These are phyloP conservation scores for Aphanomyces astaci DNA, from an alignment of 352 stramenopile genomes.

Conservation along the genomic window DNA sequence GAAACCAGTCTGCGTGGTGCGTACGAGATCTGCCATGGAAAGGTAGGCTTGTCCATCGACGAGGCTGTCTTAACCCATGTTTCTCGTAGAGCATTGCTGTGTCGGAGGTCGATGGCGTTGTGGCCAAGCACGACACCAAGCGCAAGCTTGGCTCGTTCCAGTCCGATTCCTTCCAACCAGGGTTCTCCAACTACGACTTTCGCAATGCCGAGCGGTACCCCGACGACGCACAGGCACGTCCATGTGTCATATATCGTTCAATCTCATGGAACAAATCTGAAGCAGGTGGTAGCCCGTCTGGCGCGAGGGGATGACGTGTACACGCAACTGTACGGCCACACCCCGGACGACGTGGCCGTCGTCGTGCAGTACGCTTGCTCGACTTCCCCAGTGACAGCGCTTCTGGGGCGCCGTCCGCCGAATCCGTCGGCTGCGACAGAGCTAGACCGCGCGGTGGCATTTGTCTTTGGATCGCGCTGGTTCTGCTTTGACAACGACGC, in stretches of 20 bases:
- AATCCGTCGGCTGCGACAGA: not conserved
- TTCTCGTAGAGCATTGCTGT: not conserved
- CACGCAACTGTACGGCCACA: conserved; percentile 45
- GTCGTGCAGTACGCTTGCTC: conserved; percentile 68
- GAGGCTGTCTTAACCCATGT: not conserved
- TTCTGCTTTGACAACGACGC: conserved; percentile 59
- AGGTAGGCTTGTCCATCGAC: not conserved
- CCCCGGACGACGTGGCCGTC: not conserved
- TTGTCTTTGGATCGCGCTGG: conserved; percentile 52
- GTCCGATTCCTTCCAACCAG: not conserved
- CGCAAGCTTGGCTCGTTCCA: not conserved
- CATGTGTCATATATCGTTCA: too few species aligned
- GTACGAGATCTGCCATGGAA: conserved; percentile 51
- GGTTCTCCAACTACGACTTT: not conserved
- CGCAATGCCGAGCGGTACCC: not conserved
- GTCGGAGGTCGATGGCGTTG: not conserved
- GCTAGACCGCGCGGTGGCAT: conserved; percentile 28
- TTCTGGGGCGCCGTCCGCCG: conserved; percentile 44
- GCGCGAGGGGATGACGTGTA: conserved; percentile 42
- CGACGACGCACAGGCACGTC: conserved; percentile 20
- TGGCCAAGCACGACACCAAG: not conserved
- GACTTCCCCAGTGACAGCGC: conserved; percentile 34
- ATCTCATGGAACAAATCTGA: too few species aligned
- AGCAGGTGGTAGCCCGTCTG: conserved; percentile 42
- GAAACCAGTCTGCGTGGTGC: conserved; percentile 43